phyloP scores from a whole-genome alignment of 306 rosid genomes.

The Gastrolobium bilobum region DNA sequence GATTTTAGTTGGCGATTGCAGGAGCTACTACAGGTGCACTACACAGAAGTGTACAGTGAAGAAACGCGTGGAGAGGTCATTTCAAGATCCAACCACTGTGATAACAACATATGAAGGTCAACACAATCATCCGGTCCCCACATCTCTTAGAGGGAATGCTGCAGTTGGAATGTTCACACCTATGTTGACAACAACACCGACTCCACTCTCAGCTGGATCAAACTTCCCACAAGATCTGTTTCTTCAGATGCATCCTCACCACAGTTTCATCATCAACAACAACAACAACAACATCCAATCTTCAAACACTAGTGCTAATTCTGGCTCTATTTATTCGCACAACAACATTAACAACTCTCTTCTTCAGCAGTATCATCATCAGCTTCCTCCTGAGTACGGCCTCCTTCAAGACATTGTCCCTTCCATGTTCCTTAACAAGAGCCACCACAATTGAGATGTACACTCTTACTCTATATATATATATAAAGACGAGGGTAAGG shows the following conservation, averaged over 20 bases:
- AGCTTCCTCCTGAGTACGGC: constrained; percentile 57
- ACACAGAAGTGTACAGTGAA: constrained; percentile 87
- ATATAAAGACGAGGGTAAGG: not conserved
- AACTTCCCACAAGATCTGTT: constrained; percentile 60
- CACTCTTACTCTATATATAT: not conserved
- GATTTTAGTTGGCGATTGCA: constrained; percentile 28
- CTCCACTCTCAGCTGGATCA: constrained; percentile 46
- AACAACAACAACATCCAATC: not conserved
- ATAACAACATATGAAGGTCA: constrained; percentile 90
- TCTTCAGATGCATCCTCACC: constrained; percentile 36
- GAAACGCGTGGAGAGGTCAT: constrained; percentile 89
- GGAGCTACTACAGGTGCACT: constrained; percentile 91
- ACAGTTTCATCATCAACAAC: constrained; percentile 6
- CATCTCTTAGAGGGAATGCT: constrained; percentile 71
- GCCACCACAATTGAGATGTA: constrained; percentile 48
- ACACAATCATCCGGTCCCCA: constrained; percentile 89
- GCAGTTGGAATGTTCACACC: constrained; percentile 74
- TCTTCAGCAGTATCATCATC: constrained; percentile 53
- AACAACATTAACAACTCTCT: constrained; percentile 30
- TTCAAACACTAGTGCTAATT: not conserved
- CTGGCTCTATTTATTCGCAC: constrained; percentile 44
- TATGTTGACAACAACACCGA: constrained; percentile 48
- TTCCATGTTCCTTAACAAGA: constrained; percentile 74
- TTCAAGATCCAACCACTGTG: constrained; percentile 74
- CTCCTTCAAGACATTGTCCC: constrained; percentile 83